Evolutionary conservation across 371 early-diverging fungal species (phyloP).

Genomic region (Syncephalastrum sp.): DNA sequence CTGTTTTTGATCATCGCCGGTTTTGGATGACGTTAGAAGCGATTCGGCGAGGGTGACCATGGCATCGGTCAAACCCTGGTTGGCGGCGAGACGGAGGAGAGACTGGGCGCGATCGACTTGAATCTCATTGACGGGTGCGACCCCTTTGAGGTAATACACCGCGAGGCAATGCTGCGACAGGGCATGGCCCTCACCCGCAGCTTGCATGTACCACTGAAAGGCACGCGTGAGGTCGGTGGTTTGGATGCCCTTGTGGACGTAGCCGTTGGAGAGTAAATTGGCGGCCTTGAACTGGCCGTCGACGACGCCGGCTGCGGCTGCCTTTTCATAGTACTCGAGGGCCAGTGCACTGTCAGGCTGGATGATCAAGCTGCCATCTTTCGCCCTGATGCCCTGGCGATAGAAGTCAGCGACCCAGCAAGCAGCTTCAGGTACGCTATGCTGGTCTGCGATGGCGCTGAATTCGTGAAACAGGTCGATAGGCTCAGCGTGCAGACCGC

Average conservation of each 20-base stretch:
- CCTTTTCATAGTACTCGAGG: constrained; percentile 24
- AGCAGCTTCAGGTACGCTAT: constrained; percentile 11
- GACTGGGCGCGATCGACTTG: constrained; percentile 32
- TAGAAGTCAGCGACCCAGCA: constrained; percentile 12
- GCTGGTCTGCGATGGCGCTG: constrained; percentile 5
- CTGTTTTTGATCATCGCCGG: constrained; percentile 5
- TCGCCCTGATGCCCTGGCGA: constrained; percentile 5
- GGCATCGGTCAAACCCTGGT: constrained; percentile 29
- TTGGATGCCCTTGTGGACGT: constrained; percentile 13
- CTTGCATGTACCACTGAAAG: constrained; percentile 46
- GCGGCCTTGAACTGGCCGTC: constrained; percentile 36
- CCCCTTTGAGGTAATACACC: constrained; percentile 45
- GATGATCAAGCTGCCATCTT: neutral
- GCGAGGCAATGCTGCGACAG: constrained; percentile 44
- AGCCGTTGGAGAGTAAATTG: constrained; percentile 34
- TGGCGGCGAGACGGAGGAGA: constrained; percentile 38
- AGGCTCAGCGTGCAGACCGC: constrained; percentile 25
- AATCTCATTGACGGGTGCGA: constrained; percentile 17
- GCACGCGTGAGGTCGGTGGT: constrained; percentile 30
- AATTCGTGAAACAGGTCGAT: constrained; percentile 19
- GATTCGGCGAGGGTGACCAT: constrained; percentile 33
- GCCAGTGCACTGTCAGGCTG: constrained; percentile 19
- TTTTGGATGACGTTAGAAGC: constrained; percentile 5
- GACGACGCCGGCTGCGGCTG: constrained; percentile 26
- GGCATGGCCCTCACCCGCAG: constrained; percentile 47